Evolutionary conservation across 768 basidiomycete species (phyloP), one percentile per base, ranked within the genome.

Genomic region (Lactifluus hygrophoroides): DNA sequence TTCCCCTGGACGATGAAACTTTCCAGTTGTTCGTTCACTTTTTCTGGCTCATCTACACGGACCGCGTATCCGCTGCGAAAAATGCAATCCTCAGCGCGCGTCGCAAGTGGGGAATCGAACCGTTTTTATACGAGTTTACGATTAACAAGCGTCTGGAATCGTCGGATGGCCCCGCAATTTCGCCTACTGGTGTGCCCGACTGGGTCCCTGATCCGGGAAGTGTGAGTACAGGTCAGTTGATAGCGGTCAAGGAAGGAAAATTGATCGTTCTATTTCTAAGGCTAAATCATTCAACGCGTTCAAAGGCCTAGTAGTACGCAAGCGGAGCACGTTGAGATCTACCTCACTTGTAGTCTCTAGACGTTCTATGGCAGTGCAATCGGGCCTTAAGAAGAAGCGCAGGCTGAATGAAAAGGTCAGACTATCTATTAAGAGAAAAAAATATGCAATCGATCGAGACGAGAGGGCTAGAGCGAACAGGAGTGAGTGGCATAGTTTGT

Each of bases 1-100:
- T 27, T 14, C 21, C 54, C 14, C 44, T 40, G 17, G 21, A 46
- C 23, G 25, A 57, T 1, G 38, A 56, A 7, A 30, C 50, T 4
- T 42, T 57, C 42, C 35, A 61, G 23, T n/a, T 66, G 10, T 71
- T 71, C 59, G 60, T 69, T 42, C 55, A 53, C 30, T 68, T 68
- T 53, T 70, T 65, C 54, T 70, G 69, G 69, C 16, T 51, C 16
- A 47, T 66, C 23, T 48, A 61, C 19, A 21, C 9, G 25, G 32
- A 48, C 0, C 21, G 47, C 5, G 40, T 21, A 16, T 16, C 2
- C 16, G 52, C n/a, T 45, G 54, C 34, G 61, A 51, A 17, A 10
- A 16, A 21, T n/a, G 51, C 38, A 42, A 59, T 47, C 47, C 54
- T 16, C 23, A 54, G 7, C 11, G 19, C 5, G 58, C 63, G 58